Evolutionary conservation across 768 basidiomycete genomes (phyloP).

Genomic region (Tremella yokohamensis): DNA sequence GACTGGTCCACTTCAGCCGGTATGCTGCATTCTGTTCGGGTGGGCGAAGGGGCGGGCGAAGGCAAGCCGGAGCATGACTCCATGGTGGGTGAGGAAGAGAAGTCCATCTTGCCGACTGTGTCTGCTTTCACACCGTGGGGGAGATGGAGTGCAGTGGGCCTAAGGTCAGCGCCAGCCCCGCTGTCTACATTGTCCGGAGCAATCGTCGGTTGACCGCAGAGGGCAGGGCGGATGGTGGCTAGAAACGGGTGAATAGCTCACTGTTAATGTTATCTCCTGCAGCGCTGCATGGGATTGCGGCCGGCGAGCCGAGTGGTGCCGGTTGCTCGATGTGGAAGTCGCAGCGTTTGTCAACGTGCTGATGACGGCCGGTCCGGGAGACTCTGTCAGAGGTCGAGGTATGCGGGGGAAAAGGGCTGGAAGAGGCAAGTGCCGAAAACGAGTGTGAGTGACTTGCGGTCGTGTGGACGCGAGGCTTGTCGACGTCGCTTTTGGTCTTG

Average conservation of each 20-base stretch:
- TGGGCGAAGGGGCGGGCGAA: conserved; percentile 41
- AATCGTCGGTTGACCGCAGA: too few relatives aligned
- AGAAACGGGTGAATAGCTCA: background rate
- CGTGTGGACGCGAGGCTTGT: too few relatives aligned
- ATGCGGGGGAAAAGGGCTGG: too few relatives aligned
- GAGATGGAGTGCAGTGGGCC: background rate
- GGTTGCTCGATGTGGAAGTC: too few relatives aligned
- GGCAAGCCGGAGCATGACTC: conserved; percentile 36
- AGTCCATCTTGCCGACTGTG: conserved; percentile 16
- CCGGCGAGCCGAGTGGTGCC: too few relatives aligned
- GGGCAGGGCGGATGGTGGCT: background rate
- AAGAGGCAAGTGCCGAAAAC: too few relatives aligned
- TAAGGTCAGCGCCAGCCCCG: background rate
- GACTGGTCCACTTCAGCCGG: conserved; percentile 47
- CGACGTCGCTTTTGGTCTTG: too few relatives aligned
- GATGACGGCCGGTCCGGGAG: too few relatives aligned
- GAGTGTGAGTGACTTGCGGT: too few relatives aligned
- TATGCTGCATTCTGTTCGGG: conserved; percentile 37
- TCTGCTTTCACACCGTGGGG: background rate
- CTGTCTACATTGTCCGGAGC: background rate
- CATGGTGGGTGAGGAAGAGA: conserved; percentile 41
- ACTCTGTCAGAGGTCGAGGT: too few relatives aligned
- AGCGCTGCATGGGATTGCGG: too few relatives aligned
- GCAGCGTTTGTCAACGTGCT: too few relatives aligned
- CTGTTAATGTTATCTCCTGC: background rate